Evolutionary conservation across 2,329 filamentous ascomycete genomes (phyloP), one percentile per base, ranked within the genome.

Genomic region (Colletotrichum costaricense): DNA sequence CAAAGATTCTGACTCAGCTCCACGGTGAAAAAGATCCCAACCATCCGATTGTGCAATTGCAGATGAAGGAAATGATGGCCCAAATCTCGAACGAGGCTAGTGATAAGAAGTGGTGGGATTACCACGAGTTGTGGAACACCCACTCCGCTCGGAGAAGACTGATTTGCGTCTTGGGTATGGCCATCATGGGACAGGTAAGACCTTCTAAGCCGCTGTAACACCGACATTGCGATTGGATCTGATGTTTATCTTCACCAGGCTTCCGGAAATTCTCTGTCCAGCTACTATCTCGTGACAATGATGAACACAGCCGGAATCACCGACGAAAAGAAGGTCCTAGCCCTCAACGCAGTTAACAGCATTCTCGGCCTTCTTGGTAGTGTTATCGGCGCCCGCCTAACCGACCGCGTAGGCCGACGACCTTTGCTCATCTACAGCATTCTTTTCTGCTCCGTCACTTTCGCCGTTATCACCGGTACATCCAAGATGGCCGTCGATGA

Each of bases 71-170:
- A 72, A 85, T 88, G 81, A 77, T 84, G 24, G 78, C 79, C 6
- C 83, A 85, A 68, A 86, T 86, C 63, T 84, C 85, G 14, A 82
- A 81, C 6, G 85, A 88, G 67, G 87, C 85, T 8, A 86, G 86
- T 1, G 88, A 89, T 73, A 89, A 89, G 81, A 83, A 84, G 63
- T 89, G 87, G 86, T 89, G 86, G 86, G 88, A 90, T 75, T 90
- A 89, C 76, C 82, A 83, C 55, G 87, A 87, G 69, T 82, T 89
- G 0, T 88, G 87, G 83, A 86, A 87, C 76, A 86, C 83, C 4
- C 83, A 83, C 55, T 83, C 84, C 1, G 85, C 86, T 1, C 82
- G 86, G 35, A 86, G 86, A 59, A 84, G 88, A n/a, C 83, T 90
- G 3, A 82, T 87, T 16, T 88, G 85, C 70, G 88, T 89, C 14